A percentile compares a stretch with the other conserved stretches of the same genome.
phyloP scores from a whole-genome alignment of 352 stramenopile species.

The Pythium chondricola region DNA sequence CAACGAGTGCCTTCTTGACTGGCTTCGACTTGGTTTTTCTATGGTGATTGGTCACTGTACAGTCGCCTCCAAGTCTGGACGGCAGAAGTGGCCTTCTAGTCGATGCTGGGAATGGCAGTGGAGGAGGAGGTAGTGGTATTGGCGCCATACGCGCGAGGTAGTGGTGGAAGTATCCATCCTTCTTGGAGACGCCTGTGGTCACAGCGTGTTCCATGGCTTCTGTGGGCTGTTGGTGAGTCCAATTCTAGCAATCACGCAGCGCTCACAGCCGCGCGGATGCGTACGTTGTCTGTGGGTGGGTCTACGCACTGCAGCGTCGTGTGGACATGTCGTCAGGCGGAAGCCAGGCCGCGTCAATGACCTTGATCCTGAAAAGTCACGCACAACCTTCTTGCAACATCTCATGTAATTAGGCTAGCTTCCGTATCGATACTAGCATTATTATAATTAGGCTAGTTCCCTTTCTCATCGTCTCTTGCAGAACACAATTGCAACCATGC shows the following conservation, averaged over 20 bases:
- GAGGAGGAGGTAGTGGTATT: constrained; percentile 12
- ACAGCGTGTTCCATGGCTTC: constrained; percentile 8
- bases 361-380: no score
- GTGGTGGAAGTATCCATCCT: constrained; percentile 19
- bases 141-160: constrained; percentile 22
- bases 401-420: no score
- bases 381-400: no score
- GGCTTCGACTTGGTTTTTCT: not conserved
- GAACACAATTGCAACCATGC: not conserved
- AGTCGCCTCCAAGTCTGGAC: no score
- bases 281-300: no score
- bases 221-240: not conserved
- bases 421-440: no score
- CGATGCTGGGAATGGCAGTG: constrained; percentile 8
- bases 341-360: no score
- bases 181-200: constrained; percentile 19
- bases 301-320: no score
- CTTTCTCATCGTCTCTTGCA: constrained; percentile 3
- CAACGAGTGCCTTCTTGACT: constrained; percentile 38
- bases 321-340: no score
- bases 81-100: not conserved
- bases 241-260: not conserved
- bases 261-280: no score
- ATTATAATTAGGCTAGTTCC: no score
- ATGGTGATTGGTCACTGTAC: constrained; percentile 4